These are phyloP conservation scores for Heracleum sosnowskyi DNA, from an alignment of 129 eudicot species.

Conservation along the genomic window DNA sequence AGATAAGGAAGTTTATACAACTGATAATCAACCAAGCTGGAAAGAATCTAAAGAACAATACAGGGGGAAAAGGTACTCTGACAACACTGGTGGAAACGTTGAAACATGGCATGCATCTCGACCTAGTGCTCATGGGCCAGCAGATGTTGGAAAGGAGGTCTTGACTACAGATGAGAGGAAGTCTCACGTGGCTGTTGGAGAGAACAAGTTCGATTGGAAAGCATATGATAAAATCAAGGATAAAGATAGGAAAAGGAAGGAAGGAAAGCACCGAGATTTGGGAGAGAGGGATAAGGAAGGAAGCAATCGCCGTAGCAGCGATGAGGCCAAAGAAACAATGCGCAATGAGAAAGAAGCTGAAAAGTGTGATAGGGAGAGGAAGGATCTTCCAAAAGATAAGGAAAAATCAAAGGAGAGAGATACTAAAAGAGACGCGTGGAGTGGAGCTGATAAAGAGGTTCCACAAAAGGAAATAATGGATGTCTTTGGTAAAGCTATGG, in stretches of 20 bases:
- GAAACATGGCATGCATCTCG: conserved; percentile 42
- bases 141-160: conserved; percentile 46
- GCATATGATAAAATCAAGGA: conserved; percentile 65
- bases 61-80: conserved; percentile 63
- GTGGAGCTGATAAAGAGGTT: conserved; percentile 52
- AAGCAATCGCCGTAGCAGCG: conserved; percentile 41
- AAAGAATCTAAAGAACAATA: conserved; percentile 64
- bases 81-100: conserved; percentile 43
- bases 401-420: conserved; percentile 59
- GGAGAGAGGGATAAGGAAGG: conserved; percentile 74
- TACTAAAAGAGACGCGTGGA: conserved; percentile 46
- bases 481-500: conserved; percentile 41
- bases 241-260: conserved; percentile 81
- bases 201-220: conserved; percentile 63
- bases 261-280: conserved; percentile 78
- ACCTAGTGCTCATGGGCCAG: conserved; percentile 36
- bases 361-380: conserved; percentile 58
- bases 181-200: conserved; percentile 63
- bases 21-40: conserved; percentile 42
- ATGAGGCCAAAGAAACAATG: conserved; percentile 44
- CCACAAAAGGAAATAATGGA: conserved; percentile 43
- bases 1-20: conserved; percentile 56
- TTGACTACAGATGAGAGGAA: conserved; percentile 34
- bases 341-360: conserved; percentile 69
- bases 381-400: conserved; percentile 59